These are phyloP conservation scores for Penicillium sp. DNA, from an alignment of 2,329 filamentous ascomycete genomes.

Conservation along the genomic window DNA sequence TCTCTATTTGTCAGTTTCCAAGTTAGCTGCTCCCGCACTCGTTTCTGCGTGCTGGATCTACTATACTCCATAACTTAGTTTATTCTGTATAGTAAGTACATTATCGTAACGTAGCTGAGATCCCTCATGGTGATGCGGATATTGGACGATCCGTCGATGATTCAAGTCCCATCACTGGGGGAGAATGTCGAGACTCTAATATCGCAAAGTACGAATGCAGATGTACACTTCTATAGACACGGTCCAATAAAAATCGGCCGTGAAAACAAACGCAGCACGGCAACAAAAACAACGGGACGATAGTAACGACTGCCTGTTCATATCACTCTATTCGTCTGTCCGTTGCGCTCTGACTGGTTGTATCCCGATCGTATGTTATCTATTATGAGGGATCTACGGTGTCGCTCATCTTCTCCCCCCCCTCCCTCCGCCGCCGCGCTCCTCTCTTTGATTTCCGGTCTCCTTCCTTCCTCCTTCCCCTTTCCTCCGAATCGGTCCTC, in stretches of 20 bases:
- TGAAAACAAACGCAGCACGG: background rate
- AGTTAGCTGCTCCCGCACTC: background rate
- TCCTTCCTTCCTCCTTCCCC: background rate
- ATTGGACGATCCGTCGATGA: background rate
- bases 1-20: background rate
- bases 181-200: slow-evolving; percentile 2
- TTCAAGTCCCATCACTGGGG: background rate
- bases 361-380: background rate
- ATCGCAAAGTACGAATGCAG: background rate
- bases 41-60: too few relatives aligned
- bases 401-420: background rate
- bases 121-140: background rate
- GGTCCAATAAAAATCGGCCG: background rate
- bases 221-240: background rate
- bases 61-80: too few relatives aligned
- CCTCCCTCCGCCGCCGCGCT: background rate
- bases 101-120: background rate
- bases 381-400: slow-evolving; percentile 1
- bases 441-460: background rate
- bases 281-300: background rate
- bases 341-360: background rate
- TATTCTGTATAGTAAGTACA: background rate
- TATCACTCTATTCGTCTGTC: background rate
- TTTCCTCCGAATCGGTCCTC: background rate
- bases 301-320: background rate